phyloP scores from a whole-genome alignment of 768 basidiomycete species.

The Bullera alba region DNA sequence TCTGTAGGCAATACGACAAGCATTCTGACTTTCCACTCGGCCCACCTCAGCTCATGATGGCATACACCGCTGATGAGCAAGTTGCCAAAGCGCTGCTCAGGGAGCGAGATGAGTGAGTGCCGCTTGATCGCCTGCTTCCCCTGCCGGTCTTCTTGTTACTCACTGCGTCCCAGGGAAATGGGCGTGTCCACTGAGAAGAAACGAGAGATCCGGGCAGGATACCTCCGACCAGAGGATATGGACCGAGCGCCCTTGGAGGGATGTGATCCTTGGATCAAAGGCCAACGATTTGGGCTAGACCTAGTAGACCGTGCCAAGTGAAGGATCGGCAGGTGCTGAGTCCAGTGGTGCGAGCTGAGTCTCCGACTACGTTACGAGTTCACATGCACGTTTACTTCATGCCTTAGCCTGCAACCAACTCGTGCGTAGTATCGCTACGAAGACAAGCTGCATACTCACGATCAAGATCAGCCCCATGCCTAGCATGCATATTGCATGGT shows the following conservation, averaged over 20 bases:
- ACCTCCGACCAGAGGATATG: slow-evolving; percentile 49
- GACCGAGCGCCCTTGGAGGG: slow-evolving; percentile 27
- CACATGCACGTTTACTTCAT: too few species aligned
- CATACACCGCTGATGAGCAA: slow-evolving; percentile 48
- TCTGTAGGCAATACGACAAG: slow-evolving; percentile 43
- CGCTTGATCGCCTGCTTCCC: neutral
- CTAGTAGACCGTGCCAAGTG: neutral
- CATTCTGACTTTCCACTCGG: slow-evolving; percentile 50
- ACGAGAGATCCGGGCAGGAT: slow-evolving; percentile 44
- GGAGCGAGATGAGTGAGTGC: slow-evolving; percentile 42
- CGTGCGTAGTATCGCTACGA: too few species aligned
- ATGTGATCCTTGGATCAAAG: slow-evolving; percentile 49
- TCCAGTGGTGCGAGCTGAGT: neutral
- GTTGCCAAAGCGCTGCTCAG: slow-evolving; percentile 42
- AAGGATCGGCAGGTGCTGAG: neutral
- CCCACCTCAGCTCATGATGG: slow-evolving; percentile 52
- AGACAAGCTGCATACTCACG: too few species aligned
- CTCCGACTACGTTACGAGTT: too few species aligned
- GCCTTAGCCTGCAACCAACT: too few species aligned
- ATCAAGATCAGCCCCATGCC: too few species aligned
- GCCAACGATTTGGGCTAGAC: too few species aligned
- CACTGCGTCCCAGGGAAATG: slow-evolving; percentile 17
- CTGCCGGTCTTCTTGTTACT: neutral
- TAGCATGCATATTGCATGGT: too few species aligned
- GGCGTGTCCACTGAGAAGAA: slow-evolving; percentile 47